Evolutionary conservation across 108 stramenopile species (phyloP).

Genomic region (Mayamaea pseudoterrestris): DNA sequence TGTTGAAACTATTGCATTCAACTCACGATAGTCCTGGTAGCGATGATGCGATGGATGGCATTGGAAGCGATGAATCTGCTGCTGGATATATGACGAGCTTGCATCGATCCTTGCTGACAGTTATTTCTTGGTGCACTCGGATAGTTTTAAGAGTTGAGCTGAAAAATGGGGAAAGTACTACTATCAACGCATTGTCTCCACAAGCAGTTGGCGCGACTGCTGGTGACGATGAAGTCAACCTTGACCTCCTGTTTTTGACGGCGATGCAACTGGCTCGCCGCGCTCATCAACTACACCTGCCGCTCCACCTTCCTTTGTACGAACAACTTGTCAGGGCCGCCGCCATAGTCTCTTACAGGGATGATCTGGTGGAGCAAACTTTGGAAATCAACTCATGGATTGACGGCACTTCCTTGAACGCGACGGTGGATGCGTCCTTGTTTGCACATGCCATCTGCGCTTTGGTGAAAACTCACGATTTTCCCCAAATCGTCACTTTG

Average conservation of each 20-base stretch:
- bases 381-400: neutral
- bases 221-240: neutral
- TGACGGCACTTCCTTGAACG: neutral
- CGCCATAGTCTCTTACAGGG: neutral
- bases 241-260: neutral
- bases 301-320: slow-evolving; percentile 1
- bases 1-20: no score
- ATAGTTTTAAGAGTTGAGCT: no score
- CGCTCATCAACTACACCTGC: neutral
- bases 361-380: neutral
- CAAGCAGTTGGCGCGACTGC: no score
- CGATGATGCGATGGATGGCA: no score
- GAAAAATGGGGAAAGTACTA: no score
- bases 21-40: no score
- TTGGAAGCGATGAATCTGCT: neutral
- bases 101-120: neutral
- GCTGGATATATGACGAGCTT: neutral
- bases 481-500: neutral
- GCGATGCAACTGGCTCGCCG: neutral
- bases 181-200: no score
- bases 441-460: neutral
- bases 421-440: neutral
- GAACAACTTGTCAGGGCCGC: neutral
- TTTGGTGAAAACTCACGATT: neutral
- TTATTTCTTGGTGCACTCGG: neutral